Percentiles rank a stretch among this genome's conserved stretches.
These are phyloP conservation scores for Camellia japonica DNA, from an alignment of 148 eudicot genomes.

Conservation along the genomic window DNA sequence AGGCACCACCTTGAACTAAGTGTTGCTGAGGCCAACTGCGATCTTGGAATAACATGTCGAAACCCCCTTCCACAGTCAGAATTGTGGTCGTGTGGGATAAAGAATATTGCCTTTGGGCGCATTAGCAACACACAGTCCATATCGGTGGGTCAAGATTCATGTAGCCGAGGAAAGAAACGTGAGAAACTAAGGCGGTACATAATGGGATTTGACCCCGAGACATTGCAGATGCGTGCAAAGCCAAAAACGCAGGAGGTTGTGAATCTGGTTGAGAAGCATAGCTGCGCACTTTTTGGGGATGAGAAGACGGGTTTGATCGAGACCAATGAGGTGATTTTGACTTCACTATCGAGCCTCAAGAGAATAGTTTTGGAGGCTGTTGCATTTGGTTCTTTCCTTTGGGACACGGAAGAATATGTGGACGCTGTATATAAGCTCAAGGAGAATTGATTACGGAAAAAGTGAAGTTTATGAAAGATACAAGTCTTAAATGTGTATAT, in stretches of 20 bases:
- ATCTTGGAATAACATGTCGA: conserved; percentile 20
- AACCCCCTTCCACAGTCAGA: conserved; percentile 32
- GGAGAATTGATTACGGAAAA: conserved; percentile 29
- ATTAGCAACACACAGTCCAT: conserved; percentile 24
- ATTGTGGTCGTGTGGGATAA: conserved; percentile 22
- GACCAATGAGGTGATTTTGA: conserved; percentile 46
- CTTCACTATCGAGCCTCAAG: conserved; percentile 71
- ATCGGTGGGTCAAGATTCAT: conserved; percentile 33
- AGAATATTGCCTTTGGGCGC: conserved; percentile 31
- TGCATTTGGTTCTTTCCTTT: conserved; percentile 84
- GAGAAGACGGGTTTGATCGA: conserved; percentile 26
- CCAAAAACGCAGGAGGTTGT: conserved; percentile 56
- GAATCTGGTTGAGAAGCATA: conserved; percentile 57
- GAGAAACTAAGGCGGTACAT: conserved; percentile 53
- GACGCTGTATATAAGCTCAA: conserved; percentile 48
- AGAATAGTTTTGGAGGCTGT: conserved; percentile 81
- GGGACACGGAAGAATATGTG: conserved; percentile 76
- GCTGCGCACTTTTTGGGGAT: conserved; percentile 58
- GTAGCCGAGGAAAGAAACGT: conserved; percentile 24
- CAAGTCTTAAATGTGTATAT: conserved; percentile 4
- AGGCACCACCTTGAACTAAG: conserved; percentile 58
- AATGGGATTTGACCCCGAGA: conserved; percentile 49
- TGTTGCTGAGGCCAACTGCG: conserved; percentile 24
- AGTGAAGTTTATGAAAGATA: background rate
- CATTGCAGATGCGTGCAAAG: conserved; percentile 50